Conservation (phyloP, 1,284 basidiomycete genomes). For the Irpex sp. region DNA sequence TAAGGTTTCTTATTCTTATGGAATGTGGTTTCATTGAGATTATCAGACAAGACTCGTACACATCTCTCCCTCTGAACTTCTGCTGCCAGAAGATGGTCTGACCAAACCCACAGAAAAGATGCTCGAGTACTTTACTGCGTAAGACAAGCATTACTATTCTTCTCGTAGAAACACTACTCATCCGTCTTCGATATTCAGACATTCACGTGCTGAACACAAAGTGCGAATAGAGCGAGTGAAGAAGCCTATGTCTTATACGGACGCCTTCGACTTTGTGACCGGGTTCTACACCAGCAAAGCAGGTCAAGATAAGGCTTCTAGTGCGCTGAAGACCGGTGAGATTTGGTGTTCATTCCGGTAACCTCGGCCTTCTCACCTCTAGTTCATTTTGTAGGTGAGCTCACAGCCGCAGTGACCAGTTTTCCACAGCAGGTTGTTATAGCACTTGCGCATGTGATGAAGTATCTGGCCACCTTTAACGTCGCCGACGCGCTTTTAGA, state of each 20-base stretch:
- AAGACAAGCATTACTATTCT: slow-evolving; percentile 16
- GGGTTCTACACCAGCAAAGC: slow-evolving; percentile 66
- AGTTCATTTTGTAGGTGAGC: slow-evolving; percentile 21
- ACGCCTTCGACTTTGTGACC: slow-evolving; percentile 73
- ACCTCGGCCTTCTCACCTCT: background rate
- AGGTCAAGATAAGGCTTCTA: slow-evolving; percentile 34
- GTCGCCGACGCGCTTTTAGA: slow-evolving; percentile 76
- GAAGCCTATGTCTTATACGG: slow-evolving; percentile 55
- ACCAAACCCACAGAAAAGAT: slow-evolving; percentile 78
- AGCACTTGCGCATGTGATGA: slow-evolving; percentile 75
- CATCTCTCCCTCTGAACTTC: slow-evolving; percentile 78
- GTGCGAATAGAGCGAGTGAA: slow-evolving; percentile 65
- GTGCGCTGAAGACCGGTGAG: background rate
- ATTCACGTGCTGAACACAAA: slow-evolving; percentile 42
- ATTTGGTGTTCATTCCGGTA: background rate
- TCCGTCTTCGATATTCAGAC: slow-evolving; percentile 28
- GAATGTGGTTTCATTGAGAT: background rate
- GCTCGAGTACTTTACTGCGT: slow-evolving; percentile 66
- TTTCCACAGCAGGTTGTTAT: slow-evolving; percentile 75
- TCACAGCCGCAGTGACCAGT: slow-evolving; percentile 63
- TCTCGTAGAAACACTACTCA: background rate
- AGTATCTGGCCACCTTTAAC: slow-evolving; percentile 74
- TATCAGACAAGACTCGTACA: slow-evolving; percentile 83
- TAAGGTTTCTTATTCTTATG: background rate
- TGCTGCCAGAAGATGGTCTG: slow-evolving; percentile 63